These are phyloP conservation scores for Hibiscus trionum DNA, from an alignment of 345 rosid genomes.

Conservation along the genomic window DNA sequence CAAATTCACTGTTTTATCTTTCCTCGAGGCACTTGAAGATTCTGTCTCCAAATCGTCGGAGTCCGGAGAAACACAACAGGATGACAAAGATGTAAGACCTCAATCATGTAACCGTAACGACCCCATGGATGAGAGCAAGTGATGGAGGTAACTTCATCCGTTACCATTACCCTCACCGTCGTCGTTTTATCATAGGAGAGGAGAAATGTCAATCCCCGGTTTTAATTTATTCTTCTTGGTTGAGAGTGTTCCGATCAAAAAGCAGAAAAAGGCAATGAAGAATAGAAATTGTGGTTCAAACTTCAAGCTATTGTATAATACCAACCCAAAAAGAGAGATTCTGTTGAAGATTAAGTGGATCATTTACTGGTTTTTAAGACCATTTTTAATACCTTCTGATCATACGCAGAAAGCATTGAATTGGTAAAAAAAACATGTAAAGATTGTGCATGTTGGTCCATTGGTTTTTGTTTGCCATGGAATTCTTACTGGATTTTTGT, in stretches of 20 bases:
- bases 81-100: constrained; percentile 34
- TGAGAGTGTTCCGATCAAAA: background rate
- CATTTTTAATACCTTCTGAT: background rate
- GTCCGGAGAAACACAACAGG: constrained; percentile 28
- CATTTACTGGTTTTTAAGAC: background rate
- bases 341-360: background rate
- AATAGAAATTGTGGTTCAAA: background rate
- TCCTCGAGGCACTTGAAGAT: constrained; percentile 97
- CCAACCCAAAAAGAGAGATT: background rate
- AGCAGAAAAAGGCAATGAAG: background rate
- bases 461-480: background rate
- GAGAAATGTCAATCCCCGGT: background rate
- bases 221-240: background rate
- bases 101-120: constrained; percentile 35
- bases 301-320: background rate
- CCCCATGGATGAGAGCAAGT: constrained; percentile 55
- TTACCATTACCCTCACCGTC: too few species aligned
- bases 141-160: constrained; percentile 4
- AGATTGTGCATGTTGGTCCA: background rate
- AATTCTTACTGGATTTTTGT: background rate
- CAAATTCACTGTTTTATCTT: constrained; percentile 73
- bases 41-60: constrained; percentile 34
- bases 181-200: background rate
- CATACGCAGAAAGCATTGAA: background rate
- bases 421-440: background rate